These are phyloP conservation scores for Aspergillus quadricinctus DNA, from an alignment of 2,329 filamentous ascomycete species.

Conservation along the genomic window DNA sequence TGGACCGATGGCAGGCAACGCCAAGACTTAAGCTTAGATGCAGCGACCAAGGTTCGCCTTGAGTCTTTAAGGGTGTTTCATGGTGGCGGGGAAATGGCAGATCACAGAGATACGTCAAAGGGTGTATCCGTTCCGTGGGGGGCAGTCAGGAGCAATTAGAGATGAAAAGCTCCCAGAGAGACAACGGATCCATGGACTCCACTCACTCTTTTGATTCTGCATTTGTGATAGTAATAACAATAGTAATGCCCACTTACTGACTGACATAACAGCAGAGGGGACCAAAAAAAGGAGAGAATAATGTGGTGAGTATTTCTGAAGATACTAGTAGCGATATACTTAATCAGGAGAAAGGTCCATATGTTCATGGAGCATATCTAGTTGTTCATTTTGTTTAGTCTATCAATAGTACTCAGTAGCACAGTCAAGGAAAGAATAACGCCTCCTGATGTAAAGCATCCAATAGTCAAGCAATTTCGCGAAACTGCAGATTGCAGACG, in stretches of 20 bases:
- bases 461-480: background rate
- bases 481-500: background rate
- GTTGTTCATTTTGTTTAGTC: background rate
- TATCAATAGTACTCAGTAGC: background rate
- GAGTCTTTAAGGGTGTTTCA: constrained; percentile 26
- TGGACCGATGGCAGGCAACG: background rate
- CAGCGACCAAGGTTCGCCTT: constrained; percentile 26
- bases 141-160: constrained; percentile 10
- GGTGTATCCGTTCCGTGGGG: constrained; percentile 28
- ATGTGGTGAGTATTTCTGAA: background rate
- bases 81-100: constrained; percentile 29
- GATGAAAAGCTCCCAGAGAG: constrained; percentile 10
- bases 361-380: no score
- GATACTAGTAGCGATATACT: background rate
- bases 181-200: constrained; percentile 9
- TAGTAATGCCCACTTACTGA: background rate
- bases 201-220: constrained; percentile 3
- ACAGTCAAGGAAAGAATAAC: background rate
- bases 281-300: background rate
- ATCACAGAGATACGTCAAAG: constrained; percentile 31
- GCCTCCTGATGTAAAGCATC: background rate
- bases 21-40: constrained; percentile 4
- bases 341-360: background rate
- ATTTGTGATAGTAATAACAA: constrained; percentile 5
- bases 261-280: background rate